Evolutionary conservation across 2,329 filamentous ascomycete genomes (phyloP).

Genomic region (Trichoderma koningii): DNA sequence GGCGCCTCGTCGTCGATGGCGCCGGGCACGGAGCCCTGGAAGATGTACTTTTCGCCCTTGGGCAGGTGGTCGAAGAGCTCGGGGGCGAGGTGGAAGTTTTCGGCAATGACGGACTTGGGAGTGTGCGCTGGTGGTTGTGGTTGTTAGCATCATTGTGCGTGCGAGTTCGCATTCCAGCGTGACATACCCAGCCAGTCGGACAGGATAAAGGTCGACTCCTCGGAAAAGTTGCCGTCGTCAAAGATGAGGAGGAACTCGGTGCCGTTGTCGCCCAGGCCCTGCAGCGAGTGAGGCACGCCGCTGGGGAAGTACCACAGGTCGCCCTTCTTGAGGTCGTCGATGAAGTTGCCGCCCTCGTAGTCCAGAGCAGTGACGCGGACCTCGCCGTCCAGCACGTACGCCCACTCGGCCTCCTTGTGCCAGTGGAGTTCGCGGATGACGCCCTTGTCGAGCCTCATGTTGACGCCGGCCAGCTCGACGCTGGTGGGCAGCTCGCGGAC

Average conservation of each 20-base stretch:
- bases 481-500: constrained; percentile 64
- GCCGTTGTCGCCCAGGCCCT: constrained; percentile 67
- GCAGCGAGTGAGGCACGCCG: constrained; percentile 75
- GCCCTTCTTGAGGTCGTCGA: constrained; percentile 74
- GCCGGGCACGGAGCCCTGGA: constrained; percentile 66
- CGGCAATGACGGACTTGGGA: constrained; percentile 68
- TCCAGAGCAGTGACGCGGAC: constrained; percentile 74
- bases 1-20: constrained; percentile 67
- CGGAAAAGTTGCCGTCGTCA: constrained; percentile 54
- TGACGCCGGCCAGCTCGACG: constrained; percentile 72
- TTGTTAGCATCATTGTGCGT: not conserved
- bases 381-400: constrained; percentile 69
- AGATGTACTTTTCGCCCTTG: constrained; percentile 72
- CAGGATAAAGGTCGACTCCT: constrained; percentile 70
- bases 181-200: constrained; percentile 68
- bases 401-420: constrained; percentile 81
- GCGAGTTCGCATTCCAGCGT: not conserved
- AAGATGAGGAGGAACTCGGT: constrained; percentile 54
- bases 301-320: constrained; percentile 82
- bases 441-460: constrained; percentile 74
- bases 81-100: constrained; percentile 74
- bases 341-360: constrained; percentile 73
- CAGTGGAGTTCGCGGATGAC: constrained; percentile 78
- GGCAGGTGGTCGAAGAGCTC: constrained; percentile 71
- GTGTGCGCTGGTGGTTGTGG: constrained; percentile 58